phyloP scores from a whole-genome alignment of 2,329 filamentous ascomycete genomes.

The Phyllosticta citrichinensis region DNA sequence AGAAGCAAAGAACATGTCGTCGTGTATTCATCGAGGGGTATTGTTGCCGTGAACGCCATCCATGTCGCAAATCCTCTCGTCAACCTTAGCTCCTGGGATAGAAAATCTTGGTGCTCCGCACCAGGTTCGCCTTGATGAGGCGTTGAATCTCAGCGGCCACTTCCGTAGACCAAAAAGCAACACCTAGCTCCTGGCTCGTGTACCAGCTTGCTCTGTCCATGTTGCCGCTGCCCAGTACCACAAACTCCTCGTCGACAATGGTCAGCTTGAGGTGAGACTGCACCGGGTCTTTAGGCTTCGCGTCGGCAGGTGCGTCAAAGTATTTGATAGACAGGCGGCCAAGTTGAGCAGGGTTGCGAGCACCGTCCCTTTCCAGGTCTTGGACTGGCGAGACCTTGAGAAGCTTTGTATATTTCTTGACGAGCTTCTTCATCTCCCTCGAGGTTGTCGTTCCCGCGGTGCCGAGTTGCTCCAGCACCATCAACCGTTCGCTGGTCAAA shows the following conservation, averaged over 20 bases:
- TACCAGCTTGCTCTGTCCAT: conserved; percentile 80
- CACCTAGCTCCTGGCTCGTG: conserved; percentile 73
- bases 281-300: conserved; percentile 47
- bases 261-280: conserved; percentile 71
- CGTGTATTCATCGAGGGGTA: neutral
- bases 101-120: conserved; percentile 1
- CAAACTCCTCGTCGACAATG: conserved; percentile 57
- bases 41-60: neutral
- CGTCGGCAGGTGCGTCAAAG: conserved; percentile 35
- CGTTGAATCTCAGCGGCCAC: neutral
- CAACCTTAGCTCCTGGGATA: neutral
- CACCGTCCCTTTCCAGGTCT: conserved; percentile 38
- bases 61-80: neutral
- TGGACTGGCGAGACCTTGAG: conserved; percentile 12
- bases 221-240: conserved; percentile 70
- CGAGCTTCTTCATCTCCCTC: conserved; percentile 50
- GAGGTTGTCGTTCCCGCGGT: conserved; percentile 67
- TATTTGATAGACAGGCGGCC: conserved; percentile 51
- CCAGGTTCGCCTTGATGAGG: neutral
- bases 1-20: neutral
- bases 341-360: conserved; percentile 14
- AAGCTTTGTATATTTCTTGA: conserved; percentile 42
- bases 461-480: conserved; percentile 70
- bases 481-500: conserved; percentile 58
- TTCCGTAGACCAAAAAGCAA: conserved; percentile 37